Evolutionary conservation across 2,329 filamentous ascomycete species (phyloP), one percentile per base, ranked within the genome.

Genomic region (Erysiphe pulchra): DNA sequence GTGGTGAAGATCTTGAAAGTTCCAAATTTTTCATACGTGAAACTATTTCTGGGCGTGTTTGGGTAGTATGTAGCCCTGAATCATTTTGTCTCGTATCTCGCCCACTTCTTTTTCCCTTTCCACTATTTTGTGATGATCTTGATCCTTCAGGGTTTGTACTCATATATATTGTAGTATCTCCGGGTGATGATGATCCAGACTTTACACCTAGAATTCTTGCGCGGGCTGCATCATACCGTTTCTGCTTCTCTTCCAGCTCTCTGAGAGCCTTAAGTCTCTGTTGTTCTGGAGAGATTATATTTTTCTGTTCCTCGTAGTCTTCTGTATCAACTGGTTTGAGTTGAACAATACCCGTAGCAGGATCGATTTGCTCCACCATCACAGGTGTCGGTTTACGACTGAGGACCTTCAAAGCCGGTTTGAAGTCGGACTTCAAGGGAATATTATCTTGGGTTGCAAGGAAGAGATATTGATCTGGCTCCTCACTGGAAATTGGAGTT

Each of bases 201-300:
- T 65, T 63, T 32, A 53, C 55, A 17, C 85, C 85, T 60, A 94
- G 87, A 46, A 94, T 77, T 58, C 85, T 80, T 54, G 87, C 83
- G 30, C 87, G 71, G 6, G 77, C 82, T 63, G 93, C 85, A 49
- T 92, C 81, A 59, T 94, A 94, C 49, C 80, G 80, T 47, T 76
- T 76, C 64, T 92, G 81, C 64, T 90, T 93, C 63, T 92, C 85
- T 57, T 92, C 85, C 10, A 76, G 72, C 54, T 92, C 83, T 43
- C 72, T 70, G 58, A 84, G 75, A 45, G 86, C 81, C 56, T 80
- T 80, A 20, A 75, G 72, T 50, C 80, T 75, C 32, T 85, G 71
- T 63, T 93, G 80, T 54, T 87, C 81, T 3, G 78, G 71, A 0
- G 74, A 80, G 39, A 74, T 71, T 53, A 75, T 74, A 17, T 69